Base-by-base conservation (phyloP, 2,329 filamentous ascomycete species). In the Scytalidium sp. region DNA sequence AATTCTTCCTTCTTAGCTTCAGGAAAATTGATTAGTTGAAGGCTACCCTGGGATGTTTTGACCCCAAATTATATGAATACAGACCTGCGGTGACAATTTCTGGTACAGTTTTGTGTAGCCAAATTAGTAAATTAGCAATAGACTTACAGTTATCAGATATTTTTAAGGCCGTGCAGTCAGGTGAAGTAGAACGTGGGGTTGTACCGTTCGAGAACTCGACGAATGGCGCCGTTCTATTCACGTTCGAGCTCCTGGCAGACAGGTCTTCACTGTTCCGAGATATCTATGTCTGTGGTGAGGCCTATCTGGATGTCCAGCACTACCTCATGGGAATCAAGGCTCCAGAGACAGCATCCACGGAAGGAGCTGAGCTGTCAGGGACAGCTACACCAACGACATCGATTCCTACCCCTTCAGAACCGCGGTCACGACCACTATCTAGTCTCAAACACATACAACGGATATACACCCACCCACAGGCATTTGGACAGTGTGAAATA, bases 141-240 rank as follows among this genome's bases (percentile, higher is more conserved):
- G 21, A 17, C 21, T 29, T 17, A 49, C 2, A 5, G 22, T 25
- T 42, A 19, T 15, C 56, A 86, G 90, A 94, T 64, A 84, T 96
- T 60, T 96, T 97, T 67, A 76, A 84, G 45, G 78, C 84, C 15
- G 87, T 96, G 5, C 90, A 95, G 63, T 75, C 76, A 32, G 78
- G 81, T 50, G 65, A 73, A 41, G 82, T 81, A 1, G 70, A 79
- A 46, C 85, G 85, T 50, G 94, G 92, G 58, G 88, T 97, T 25
- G 88, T 97, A 2, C 94, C 94, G 6, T 92, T 96, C 69, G 93
- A 97, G 67, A 99, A 99, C 74, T 95, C 89, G 39, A 93, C 90
- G 65, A 96, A 97, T 69, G 94, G 94, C 62, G 86, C 87, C 48
- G 94, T 99, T 45, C 84, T 94, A 49, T 88, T 90, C 67, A 96